Conservation (phyloP, 2,329 filamentous ascomycete species). For the Fusarium sublunatum region DNA sequence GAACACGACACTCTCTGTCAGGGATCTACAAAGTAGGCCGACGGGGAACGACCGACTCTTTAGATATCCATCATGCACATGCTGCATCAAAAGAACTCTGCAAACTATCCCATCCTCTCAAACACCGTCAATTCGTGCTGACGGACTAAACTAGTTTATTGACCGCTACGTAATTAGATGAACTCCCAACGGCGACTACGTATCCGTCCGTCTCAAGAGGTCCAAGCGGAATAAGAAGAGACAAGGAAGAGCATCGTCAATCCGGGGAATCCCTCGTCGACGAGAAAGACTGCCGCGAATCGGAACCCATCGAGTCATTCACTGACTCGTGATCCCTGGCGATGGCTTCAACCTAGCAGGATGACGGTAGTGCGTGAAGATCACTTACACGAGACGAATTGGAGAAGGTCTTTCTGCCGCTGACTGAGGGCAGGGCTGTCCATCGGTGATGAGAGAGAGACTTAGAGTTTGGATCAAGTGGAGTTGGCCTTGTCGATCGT, state of each 20-base stretch:
- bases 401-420: neutral
- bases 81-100: neutral
- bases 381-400: neutral
- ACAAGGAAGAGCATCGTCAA: neutral
- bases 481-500: slow-evolving; percentile 15
- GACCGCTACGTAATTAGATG: slow-evolving; percentile 20
- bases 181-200: slow-evolving; percentile 7
- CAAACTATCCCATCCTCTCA: neutral
- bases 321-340: slow-evolving; percentile 14
- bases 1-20: no score
- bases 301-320: slow-evolving; percentile 12
- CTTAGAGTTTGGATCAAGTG: slow-evolving; percentile 15
- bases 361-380: neutral
- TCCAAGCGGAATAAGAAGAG: neutral
- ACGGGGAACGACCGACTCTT: no score
- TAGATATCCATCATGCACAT: no score
- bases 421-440: neutral
- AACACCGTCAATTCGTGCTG: neutral
- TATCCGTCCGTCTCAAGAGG: neutral
- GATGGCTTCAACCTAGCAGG: neutral
- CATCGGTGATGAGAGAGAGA: neutral
- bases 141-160: neutral
- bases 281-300: neutral
- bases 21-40: no score
- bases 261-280: neutral